A percentile compares a stretch with the other conserved stretches of the same genome.
phyloP scores from a whole-genome alignment of 2,329 filamentous ascomycete species.

The Paecilomyces niveus region DNA sequence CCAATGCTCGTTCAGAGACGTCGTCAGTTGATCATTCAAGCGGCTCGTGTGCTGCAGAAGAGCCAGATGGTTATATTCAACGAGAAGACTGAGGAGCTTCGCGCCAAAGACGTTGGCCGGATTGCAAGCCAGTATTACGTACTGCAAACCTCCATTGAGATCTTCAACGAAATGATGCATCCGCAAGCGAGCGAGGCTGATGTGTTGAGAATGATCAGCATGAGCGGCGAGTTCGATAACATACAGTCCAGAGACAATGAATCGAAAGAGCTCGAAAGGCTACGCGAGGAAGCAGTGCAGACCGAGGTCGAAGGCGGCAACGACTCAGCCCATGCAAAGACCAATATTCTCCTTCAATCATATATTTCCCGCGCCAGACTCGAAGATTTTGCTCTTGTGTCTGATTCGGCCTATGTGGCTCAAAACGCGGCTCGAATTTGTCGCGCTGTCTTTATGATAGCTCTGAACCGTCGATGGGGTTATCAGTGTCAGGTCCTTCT shows the following conservation, averaged over 20 bases:
- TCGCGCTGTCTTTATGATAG: conserved; percentile 93
- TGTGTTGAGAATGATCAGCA: conserved; percentile 89
- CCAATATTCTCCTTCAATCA: conserved; percentile 88
- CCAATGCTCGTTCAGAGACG: conserved; percentile 79
- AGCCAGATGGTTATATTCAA: conserved; percentile 99
- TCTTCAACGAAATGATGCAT: conserved; percentile 94
- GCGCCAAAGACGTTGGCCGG: conserved; percentile 88
- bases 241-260: conserved; percentile 89
- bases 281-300: conserved; percentile 64
- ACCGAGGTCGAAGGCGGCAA: conserved; percentile 69
- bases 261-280: conserved; percentile 70
- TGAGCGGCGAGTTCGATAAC: conserved; percentile 97
- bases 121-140: conserved; percentile 98
- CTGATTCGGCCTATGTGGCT: conserved; percentile 89
- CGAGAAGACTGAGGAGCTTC: conserved; percentile 83
- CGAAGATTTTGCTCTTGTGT: conserved; percentile 88
- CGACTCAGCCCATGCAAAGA: conserved; percentile 73
- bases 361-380: conserved; percentile 84
- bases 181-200: conserved; percentile 82
- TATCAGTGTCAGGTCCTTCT: conserved; percentile 88
- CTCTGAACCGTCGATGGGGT: conserved; percentile 89
- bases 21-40: conserved; percentile 78
- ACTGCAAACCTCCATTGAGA: conserved; percentile 82
- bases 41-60: conserved; percentile 76
- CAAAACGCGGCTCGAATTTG: conserved; percentile 95